Conservation (phyloP, 2,329 filamentous ascomycete species). For the Aschersonia sp. region DNA sequence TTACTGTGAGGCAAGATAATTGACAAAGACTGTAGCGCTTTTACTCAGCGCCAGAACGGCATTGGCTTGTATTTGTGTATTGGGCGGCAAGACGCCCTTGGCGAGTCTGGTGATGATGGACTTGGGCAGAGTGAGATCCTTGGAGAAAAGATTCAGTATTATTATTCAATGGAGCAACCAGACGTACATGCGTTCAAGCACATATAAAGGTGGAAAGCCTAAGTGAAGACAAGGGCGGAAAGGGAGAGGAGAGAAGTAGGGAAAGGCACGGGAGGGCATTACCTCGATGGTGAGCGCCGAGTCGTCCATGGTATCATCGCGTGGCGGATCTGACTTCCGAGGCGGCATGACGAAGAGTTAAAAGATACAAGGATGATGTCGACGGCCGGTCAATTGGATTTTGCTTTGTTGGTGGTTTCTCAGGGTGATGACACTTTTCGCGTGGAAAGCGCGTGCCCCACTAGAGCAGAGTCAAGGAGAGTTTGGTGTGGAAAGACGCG, state of each 20-base stretch:
- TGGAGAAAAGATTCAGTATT: not conserved
- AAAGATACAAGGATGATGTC: not conserved
- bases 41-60: conserved; percentile 67
- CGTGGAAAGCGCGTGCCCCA: not conserved
- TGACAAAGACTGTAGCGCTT: conserved; percentile 73
- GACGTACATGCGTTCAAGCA: not conserved
- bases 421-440: not conserved
- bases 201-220: not conserved
- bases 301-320: conserved; percentile 30
- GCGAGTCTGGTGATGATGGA: conserved; percentile 69
- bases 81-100: conserved; percentile 65
- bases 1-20: conserved; percentile 61
- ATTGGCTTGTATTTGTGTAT: conserved; percentile 73
- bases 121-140: conserved; percentile 67
- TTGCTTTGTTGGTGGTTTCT: not conserved
- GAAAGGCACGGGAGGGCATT: not conserved
- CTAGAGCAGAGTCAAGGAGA: too few relatives aligned
- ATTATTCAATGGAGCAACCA: not conserved
- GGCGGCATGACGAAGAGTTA: conserved; percentile 30
- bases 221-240: too few relatives aligned
- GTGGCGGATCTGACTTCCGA: conserved; percentile 33
- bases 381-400: not conserved
- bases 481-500: not conserved
- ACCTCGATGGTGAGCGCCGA: conserved; percentile 37
- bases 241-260: too few relatives aligned